Base-by-base conservation (phyloP, 2,329 filamentous ascomycete species). In the Alternaria arbusti region DNA sequence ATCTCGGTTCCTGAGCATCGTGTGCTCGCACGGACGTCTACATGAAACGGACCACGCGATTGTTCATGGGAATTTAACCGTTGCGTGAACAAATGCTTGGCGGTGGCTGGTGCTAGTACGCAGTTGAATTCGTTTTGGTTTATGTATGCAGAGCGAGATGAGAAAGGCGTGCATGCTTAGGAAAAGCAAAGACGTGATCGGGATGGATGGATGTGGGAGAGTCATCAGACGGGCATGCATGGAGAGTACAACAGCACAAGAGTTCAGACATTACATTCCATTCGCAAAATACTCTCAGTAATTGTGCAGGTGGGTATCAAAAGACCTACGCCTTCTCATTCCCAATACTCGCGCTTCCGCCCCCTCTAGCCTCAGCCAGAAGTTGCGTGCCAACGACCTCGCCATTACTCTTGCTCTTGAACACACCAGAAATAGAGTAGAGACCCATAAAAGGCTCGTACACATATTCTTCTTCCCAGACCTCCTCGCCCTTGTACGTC, bases 391-490 rank as follows among this genome's bases (percentile, higher is more conserved):
- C 82, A 9, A 86, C 79, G 5, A 88, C 85, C 49, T 77, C 75
- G 7, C 86, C 86, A 0, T 68, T 75, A 1, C 75, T 76, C 68
- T 84, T 84, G n/a, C 83, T 76, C 71, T 84, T 86, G 59, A 88
- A 82, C 56, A 84, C 80, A 23, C 82, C 82, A 2, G 82, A 76
- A 6, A 84, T 71, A 10, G 75, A 76, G 79, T 74, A 83, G 78
- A 71, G 84, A 63, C 30, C 86, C 82, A 9, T 75, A 75, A 85
- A 87, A 1, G 86, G 86, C 69, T 78, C 75, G 68, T 88, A 88
- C 28, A 84, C 72, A 71, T 87, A 88, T 70, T 86, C 83, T 69
- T 85, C 73, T 74, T 87, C 85, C 65, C 80, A 82, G 59, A 85
- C 84, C 49, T 80, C 75, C 64, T 82, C 67, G 3, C 83, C 85